phyloP scores from a whole-genome alignment of 2,329 filamentous ascomycete genomes.

The Neoascochyta sp. region DNA sequence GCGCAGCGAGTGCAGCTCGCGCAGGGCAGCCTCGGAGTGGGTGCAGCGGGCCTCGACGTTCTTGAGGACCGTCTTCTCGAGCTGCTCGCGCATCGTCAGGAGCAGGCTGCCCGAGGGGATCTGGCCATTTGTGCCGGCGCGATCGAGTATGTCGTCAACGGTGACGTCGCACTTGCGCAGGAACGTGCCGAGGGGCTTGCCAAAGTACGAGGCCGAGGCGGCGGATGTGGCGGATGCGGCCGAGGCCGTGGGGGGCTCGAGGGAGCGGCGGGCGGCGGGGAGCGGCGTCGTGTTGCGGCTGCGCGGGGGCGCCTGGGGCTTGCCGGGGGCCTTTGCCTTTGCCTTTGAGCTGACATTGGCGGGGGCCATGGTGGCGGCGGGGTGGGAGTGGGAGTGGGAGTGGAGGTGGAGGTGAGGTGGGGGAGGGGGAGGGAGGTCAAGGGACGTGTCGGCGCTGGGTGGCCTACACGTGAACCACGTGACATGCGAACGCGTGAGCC shows the following conservation, averaged over 20 bases:
- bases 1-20: slow-evolving; percentile 62
- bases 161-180: slow-evolving; percentile 55
- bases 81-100: slow-evolving; percentile 60
- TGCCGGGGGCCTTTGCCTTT: slow-evolving; percentile 52
- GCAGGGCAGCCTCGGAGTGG: slow-evolving; percentile 70
- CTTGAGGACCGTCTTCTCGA: slow-evolving; percentile 54
- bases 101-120: slow-evolving; percentile 60
- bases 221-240: slow-evolving; percentile 8
- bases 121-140: slow-evolving; percentile 51
- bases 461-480: too few species aligned
- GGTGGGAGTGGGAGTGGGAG: slow-evolving; percentile 3
- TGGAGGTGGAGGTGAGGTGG: slow-evolving; percentile 9
- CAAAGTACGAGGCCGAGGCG: slow-evolving; percentile 58
- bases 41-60: slow-evolving; percentile 53
- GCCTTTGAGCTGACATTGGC: slow-evolving; percentile 36
- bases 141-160: slow-evolving; percentile 68
- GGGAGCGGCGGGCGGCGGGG: slow-evolving; percentile 50
- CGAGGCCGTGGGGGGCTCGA: slow-evolving; percentile 26
- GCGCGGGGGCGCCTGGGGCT: slow-evolving; percentile 38
- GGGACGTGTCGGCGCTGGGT: too few species aligned
- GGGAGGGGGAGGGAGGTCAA: too few species aligned
- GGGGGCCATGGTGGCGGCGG: slow-evolving; percentile 28
- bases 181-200: slow-evolving; percentile 55
- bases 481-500: too few species aligned
- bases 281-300: slow-evolving; percentile 77